A percentile compares a stretch with the other conserved stretches of the same genome.
Evolutionary conservation across 2,329 filamentous ascomycete species (phyloP).

Genomic region (Podosphaera leucotricha): DNA sequence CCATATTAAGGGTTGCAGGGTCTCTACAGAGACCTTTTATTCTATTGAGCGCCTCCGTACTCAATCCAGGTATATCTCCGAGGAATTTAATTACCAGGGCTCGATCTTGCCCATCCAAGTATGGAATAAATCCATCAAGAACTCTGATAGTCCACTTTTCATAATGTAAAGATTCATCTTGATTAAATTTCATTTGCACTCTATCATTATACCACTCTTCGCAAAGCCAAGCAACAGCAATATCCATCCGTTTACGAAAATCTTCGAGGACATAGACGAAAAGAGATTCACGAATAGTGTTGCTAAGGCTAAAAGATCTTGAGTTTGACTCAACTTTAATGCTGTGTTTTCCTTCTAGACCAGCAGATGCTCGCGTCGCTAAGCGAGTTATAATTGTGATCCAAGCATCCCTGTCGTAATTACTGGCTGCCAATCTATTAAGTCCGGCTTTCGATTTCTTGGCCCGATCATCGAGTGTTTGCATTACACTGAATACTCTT

Average conservation of each 20-base stretch:
- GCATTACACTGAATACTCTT: conserved; percentile 58
- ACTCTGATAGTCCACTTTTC: conserved; percentile 56
- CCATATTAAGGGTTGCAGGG: conserved; percentile 37
- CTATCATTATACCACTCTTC: conserved; percentile 96
- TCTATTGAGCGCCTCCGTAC: conserved; percentile 43
- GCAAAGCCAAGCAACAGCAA: conserved; percentile 80
- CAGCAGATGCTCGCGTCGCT: conserved; percentile 54
- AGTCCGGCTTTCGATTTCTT: conserved; percentile 50
- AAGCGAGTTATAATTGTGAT: conserved; percentile 67
- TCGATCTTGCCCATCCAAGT: conserved; percentile 78
- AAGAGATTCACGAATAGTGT: conserved; percentile 55
- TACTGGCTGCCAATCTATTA: conserved; percentile 60
- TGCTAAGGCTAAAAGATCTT: conserved; percentile 27
- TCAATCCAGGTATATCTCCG: conserved; percentile 71
- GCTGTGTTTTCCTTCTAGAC: conserved; percentile 32
- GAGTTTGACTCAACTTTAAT: conserved; percentile 24
- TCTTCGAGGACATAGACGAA: conserved; percentile 79
- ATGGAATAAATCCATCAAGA: conserved; percentile 74
- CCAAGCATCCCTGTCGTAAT: conserved; percentile 74
- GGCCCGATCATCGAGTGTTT: conserved; percentile 42
- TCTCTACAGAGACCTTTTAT: conserved; percentile 45
- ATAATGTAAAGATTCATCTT: conserved; percentile 40
- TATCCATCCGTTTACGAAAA: conserved; percentile 70
- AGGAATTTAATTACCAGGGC: conserved; percentile 63
- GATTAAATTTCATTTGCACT: conserved; percentile 22